Base-by-base conservation (phyloP, 768 basidiomycete genomes). In the Boletus pseudopeckii region DNA sequence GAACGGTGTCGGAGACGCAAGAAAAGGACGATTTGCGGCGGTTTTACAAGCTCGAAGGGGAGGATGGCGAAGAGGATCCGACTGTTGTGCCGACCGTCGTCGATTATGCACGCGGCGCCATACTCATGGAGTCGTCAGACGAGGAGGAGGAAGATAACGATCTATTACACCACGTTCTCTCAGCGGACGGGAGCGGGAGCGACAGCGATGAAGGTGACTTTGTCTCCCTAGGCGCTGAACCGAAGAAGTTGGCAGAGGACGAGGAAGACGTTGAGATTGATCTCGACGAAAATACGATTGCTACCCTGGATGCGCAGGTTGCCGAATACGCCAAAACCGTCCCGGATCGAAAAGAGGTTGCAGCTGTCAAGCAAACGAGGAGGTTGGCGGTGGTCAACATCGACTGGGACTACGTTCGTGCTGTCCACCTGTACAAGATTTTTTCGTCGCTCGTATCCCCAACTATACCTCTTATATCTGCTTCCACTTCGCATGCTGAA, bases 341-440 rank as follows among this genome's bases (percentile, higher is more conserved):
- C 4, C 79, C 82, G 49, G 75, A 77, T 10, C 77, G 78, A 22
- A 74, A 75, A 3, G 73, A 70, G 64, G 65, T 5, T 68, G 60
- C 74, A 2, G 77, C 73, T 9, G 70, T 75, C 10, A 69, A 75
- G 44, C 69, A 63, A 10, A 93, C 92, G 2, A 78, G 74, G 50
- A 80, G 96, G 22, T 67, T 99, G 7, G 97, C 96, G 1, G 81
- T 88, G 42, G 96, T 98, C 58, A 98, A 98, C 68, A 81, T 98
- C 48, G 97, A 99, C 72, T 99, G 97, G 97, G 97, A 98, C 69
- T 82, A 98, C 71, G 84, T 98, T 47, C 87, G 88, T 51, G 92
- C 96, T 0, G 74, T 74, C 18, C 94, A 98, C 67, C 75, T 99
- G 13, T 97, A 85, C 81, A 92, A 90, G 72, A 90, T 98, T 34